phyloP scores from a whole-genome alignment of 148 eudicot genomes.

The Rhododendron vialii region DNA sequence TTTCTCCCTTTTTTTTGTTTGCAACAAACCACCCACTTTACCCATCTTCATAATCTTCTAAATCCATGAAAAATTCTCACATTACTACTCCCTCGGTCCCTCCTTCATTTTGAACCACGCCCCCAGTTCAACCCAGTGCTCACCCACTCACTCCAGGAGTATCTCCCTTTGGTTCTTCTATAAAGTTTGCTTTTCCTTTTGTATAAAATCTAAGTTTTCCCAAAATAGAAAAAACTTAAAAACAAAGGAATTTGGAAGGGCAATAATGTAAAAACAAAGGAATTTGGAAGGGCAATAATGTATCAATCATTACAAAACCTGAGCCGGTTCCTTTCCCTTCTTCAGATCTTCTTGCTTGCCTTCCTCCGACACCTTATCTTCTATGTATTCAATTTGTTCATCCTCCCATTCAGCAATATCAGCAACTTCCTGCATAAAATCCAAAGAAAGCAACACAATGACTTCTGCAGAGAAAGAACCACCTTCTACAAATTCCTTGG shows the following conservation, averaged over 20 bases:
- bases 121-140: too few species aligned
- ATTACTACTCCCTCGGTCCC: too few species aligned
- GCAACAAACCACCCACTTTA: too few species aligned
- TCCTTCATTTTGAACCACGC: too few species aligned
- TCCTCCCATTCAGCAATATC: conserved; percentile 88
- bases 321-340: conserved; percentile 85
- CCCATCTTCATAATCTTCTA: too few species aligned
- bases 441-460: not conserved
- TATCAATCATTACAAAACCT: conserved; percentile 39
- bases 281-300: not conserved
- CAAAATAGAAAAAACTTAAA: not conserved
- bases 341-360: conserved; percentile 70
- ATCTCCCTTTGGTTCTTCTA: not conserved
- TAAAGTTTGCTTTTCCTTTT: not conserved
- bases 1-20: too few species aligned
- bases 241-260: not conserved
- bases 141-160: not conserved
- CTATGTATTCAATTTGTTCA: conserved; percentile 81
- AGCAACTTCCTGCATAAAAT: conserved; percentile 73
- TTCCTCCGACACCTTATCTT: conserved; percentile 79
- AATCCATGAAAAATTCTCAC: too few species aligned
- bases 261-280: not conserved
- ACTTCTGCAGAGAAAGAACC: not conserved
- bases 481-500: not conserved
- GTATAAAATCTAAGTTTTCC: not conserved